Base-by-base conservation (phyloP, 148 eudicot species). In the Dianthus caryophyllus region DNA sequence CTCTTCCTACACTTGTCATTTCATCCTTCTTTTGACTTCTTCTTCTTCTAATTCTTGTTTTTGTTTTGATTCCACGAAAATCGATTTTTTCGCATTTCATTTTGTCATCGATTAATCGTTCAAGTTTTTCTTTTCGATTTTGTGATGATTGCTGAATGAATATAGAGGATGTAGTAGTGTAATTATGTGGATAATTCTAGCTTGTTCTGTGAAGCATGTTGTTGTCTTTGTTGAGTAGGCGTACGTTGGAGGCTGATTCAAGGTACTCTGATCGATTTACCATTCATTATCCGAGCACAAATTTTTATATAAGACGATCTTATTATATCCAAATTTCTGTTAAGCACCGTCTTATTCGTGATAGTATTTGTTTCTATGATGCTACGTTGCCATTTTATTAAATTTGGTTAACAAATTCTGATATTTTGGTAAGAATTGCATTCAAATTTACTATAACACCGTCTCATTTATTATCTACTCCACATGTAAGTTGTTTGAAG, bases 181-280 rank as follows among this genome's bases (percentile, higher is more conserved):
- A 30, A 26, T 51, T 50, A 18, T 71, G 47, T 29, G n/a, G 17
- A 79, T 65, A 65, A 48, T 71, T 57, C 41, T 67, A 65, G 48
- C 43, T 76, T 64, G 73, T 78, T 73, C 31, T 66, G 60, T 44
- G 16, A 89, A 85, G 82, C 70, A 92, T 92, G 93, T 92, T 92
- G 88, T 82, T 88, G 79, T 86, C 98, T 72, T 85, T 85, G 78
- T 81, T 89, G 82, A 93, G 98, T 80, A 89, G 85, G 80, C 94
- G 98, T 54, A 61, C 79, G 44, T 79, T 89, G 81, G 83, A 90
- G 59, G 95, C 77, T 69, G 96, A 93, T 82, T 85, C 91, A 77
- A 93, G 96, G 96, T 93, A 92, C 69, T 61, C 20, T 52, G 33
- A 44, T 25, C 15, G 52, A 46, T n/a, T 4, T 55, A 30, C 5